Base-by-base conservation (phyloP, 2,329 filamentous ascomycete species). In the Aspergillus awamori region DNA sequence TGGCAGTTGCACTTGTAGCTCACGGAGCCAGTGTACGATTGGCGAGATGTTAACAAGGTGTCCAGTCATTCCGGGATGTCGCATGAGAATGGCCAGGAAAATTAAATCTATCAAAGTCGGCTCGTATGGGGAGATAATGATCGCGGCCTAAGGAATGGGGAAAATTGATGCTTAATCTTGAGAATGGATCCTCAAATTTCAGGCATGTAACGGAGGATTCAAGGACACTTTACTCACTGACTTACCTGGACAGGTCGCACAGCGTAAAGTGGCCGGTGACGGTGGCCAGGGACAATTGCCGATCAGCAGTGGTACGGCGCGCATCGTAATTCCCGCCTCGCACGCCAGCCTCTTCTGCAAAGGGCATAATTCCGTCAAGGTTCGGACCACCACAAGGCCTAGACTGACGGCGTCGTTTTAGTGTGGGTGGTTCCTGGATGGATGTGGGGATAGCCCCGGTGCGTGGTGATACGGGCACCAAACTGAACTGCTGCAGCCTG, bases 351-450 rank as follows among this genome's bases (percentile, higher is more conserved):
- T 49, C 51, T 58, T 62, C 53, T 63, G 57, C 57, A 43, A 38
- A 45, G 26, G 38, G 53, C 53, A 57, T 45, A 30, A 58, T 45
- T 62, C 49, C 60, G 45, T 63, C 63, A 65, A 67, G 54, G 67
- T 70, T 70, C 61, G 64, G 63, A 57, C 67, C 64, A 68, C 55
- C 53, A 59, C 59, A 49, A 64, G 63, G 69, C 60, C 69, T 66
- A 70, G 69, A 67, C 66, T 61, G 63, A 65, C 62, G 65, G 69
- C 64, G 65, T 67, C 55, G 49, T 61, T 43, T 61, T 66, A 67
- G 65, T 43, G 60, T 53, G 38, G 26, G 43, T 62, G 58, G 67
- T 68, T 59, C 66, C 65, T 67, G 64, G 57, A 58, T 62, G 38
- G 53, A 49, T 65, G 62, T 65, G 61, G 63, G 59, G 64, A 59